Evolutionary conservation across 2,329 filamentous ascomycete genomes (phyloP).

Genomic region (Ascocoryne sarcoides): DNA sequence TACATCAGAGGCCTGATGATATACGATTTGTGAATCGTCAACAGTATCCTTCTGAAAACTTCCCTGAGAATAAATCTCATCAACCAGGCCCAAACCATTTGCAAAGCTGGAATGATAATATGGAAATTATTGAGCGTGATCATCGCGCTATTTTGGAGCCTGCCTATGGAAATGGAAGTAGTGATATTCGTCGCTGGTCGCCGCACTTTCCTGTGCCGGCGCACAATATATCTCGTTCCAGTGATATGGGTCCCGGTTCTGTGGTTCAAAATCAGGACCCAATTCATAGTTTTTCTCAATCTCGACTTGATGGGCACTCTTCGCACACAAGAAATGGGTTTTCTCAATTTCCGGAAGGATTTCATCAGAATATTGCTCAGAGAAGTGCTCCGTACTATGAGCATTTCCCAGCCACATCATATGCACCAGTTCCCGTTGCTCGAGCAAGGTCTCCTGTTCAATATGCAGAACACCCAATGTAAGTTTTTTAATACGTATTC

Average conservation of each 20-base stretch:
- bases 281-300: slow-evolving; percentile 26
- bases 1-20: slow-evolving; percentile 10
- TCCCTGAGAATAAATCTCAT: no score
- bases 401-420: slow-evolving; percentile 16
- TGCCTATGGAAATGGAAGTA: slow-evolving; percentile 1
- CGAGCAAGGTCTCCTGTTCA: slow-evolving; percentile 21
- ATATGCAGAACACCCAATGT: slow-evolving; percentile 21
- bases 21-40: no score
- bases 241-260: slow-evolving; percentile 15
- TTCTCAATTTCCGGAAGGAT: slow-evolving; percentile 16
- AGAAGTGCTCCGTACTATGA: slow-evolving; percentile 9
- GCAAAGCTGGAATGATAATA: background rate
- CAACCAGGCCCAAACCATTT: background rate
- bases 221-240: slow-evolving; percentile 17
- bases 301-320: slow-evolving; percentile 18
- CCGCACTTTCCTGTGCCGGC: slow-evolving; percentile 15
- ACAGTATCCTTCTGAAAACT: no score
- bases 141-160: background rate
- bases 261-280: slow-evolving; percentile 19
- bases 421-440: slow-evolving; percentile 7
- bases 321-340: slow-evolving; percentile 16
- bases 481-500: no score
- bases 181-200: slow-evolving; percentile 12
- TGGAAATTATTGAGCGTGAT: background rate
- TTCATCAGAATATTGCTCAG: slow-evolving; percentile 3